Conservation (phyloP, 768 basidiomycete genomes). For the Psilocybe tampanensis region DNA sequence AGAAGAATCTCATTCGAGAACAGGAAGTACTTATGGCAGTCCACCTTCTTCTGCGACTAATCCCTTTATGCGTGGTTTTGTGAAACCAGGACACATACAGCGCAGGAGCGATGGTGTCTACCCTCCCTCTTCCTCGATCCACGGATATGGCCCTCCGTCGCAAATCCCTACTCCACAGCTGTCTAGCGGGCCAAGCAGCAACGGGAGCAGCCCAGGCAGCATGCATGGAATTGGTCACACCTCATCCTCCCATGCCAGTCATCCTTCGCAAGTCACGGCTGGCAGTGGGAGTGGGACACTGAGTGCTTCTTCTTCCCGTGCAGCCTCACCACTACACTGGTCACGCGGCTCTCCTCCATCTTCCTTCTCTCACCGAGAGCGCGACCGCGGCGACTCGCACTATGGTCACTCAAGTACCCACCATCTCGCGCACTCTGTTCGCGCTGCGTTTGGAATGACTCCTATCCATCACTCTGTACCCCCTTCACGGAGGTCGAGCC, state of each 20-base stretch:
- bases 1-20: conserved; percentile 25
- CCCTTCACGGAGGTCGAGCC: conserved; percentile 42
- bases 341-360: conserved; percentile 28
- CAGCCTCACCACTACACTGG: conserved; percentile 58
- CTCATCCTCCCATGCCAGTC: conserved; percentile 8
- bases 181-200: conserved; percentile 67
- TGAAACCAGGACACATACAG: conserved; percentile 15
- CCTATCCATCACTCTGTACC: conserved; percentile 60
- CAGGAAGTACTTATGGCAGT: conserved; percentile 32
- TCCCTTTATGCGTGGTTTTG: conserved; percentile 20
- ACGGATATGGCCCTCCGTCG: conserved; percentile 17
- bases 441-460: conserved; percentile 91
- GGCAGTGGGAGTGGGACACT: conserved; percentile 32
- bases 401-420: conserved; percentile 28
- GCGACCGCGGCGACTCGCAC: conserved; percentile 18
- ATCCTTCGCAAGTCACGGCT: neutral
- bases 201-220: conserved; percentile 63
- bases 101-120: conserved; percentile 21
- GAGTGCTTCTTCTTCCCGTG: conserved; percentile 58
- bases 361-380: conserved; percentile 6
- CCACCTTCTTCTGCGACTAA: conserved; percentile 24
- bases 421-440: conserved; percentile 78
- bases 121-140: conserved; percentile 15
- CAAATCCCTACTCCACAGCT: conserved; percentile 60
- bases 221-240: conserved; percentile 33